Conservation (phyloP, 331 rosid genomes). For the Acacia concinna region DNA sequence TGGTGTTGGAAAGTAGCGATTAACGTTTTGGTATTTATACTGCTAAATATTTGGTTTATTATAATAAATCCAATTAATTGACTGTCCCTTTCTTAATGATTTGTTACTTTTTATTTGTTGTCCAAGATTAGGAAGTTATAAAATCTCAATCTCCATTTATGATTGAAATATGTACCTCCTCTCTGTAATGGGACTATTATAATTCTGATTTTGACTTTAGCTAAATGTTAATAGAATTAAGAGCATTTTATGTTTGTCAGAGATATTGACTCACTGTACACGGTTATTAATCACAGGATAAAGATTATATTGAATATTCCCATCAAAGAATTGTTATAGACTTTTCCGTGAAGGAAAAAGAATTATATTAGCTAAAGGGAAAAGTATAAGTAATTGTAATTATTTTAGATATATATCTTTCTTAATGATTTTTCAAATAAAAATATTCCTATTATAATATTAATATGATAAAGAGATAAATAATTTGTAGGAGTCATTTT, state of each 20-base stretch:
- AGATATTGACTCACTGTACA: constrained; percentile 6
- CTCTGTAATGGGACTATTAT: background rate
- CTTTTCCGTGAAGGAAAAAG: background rate
- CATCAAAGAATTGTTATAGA: background rate
- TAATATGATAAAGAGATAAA: background rate
- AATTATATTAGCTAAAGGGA: background rate
- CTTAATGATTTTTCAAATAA: background rate
- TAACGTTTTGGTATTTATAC: constrained; percentile 35
- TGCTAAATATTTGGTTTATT: constrained; percentile 32
- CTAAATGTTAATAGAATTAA: background rate
- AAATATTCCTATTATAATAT: background rate
- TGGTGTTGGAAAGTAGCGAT: constrained; percentile 24
- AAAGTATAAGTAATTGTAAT: background rate
- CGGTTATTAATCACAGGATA: background rate
- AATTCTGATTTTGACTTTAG: constrained; percentile 32
- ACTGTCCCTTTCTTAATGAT: constrained; percentile 37
- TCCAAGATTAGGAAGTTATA: constrained; percentile 36
- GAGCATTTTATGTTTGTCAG: background rate
- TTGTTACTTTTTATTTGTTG: constrained; percentile 42
- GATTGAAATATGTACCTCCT: constrained; percentile 14
- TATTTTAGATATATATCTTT: background rate
- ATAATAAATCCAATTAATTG: constrained; percentile 19
- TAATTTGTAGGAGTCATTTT: background rate
- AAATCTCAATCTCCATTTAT: constrained; percentile 38
- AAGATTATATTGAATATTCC: background rate